Percentiles rank a stretch among this genome's conserved stretches.
Conservation (phyloP, 768 basidiomycete genomes). For the Mycena haematopus region DNA sequence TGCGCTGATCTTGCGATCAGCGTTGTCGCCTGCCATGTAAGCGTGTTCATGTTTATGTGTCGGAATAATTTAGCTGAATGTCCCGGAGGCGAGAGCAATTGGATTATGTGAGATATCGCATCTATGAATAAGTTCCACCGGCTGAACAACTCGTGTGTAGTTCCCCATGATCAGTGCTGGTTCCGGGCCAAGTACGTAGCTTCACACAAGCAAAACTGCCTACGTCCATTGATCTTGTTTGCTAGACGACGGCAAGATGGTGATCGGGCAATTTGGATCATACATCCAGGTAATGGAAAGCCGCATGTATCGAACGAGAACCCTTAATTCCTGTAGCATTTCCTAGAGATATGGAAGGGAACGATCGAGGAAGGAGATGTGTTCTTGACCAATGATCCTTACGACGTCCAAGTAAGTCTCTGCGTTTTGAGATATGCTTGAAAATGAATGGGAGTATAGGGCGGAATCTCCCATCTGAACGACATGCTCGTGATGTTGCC, state of each 20-base stretch:
- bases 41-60: not conserved
- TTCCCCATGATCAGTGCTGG: constrained; percentile 41
- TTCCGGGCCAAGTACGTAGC: constrained; percentile 31
- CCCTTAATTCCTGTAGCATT: constrained; percentile 26
- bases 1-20: constrained; percentile 35
- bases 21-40: constrained; percentile 36
- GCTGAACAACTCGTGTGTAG: constrained; percentile 26
- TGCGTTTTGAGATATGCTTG: not conserved
- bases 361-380: constrained; percentile 37
- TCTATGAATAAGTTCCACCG: not conserved
- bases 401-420: constrained; percentile 28
- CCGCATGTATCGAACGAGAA: not conserved
- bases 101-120: constrained; percentile 24
- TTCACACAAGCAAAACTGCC: not conserved
- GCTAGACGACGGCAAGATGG: constrained; percentile 36
- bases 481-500: constrained; percentile 39
- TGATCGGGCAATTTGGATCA: constrained; percentile 39
- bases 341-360: constrained; percentile 37
- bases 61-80: not conserved
- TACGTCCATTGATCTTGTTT: not conserved
- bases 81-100: constrained; percentile 34
- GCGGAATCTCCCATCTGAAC: constrained; percentile 39
- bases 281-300: constrained; percentile 35
- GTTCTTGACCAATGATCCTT: constrained; percentile 40
- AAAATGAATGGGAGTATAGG: constrained; percentile 10